A percentile compares a stretch with the other conserved stretches of the same genome.
phyloP scores from a whole-genome alignment of 192 early-diverging fungal genomes.

The Coemansia sp. region DNA sequence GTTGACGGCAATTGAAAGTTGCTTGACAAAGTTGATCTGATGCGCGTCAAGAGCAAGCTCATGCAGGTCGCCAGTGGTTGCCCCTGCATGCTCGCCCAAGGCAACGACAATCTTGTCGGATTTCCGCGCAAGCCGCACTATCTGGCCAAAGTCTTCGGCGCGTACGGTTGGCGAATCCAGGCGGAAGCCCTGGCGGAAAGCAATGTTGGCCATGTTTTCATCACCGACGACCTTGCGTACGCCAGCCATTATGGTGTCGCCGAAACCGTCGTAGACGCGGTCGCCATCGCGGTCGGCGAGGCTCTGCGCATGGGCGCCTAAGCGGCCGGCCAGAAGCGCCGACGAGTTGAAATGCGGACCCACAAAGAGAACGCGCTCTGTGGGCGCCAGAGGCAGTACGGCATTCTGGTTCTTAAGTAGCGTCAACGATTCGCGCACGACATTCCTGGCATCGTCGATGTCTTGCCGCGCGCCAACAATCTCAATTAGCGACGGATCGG shows the following conservation, averaged over 20 bases:
- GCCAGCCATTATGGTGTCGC: conserved; percentile 21
- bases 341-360: conserved; percentile 63
- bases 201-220: background rate
- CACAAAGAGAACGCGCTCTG: conserved; percentile 57
- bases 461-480: conserved; percentile 57
- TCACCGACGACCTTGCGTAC: conserved; percentile 12
- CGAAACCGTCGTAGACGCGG: conserved; percentile 28
- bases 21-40: conserved; percentile 39
- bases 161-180: conserved; percentile 1
- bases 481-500: conserved; percentile 25
- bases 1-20: conserved; percentile 14
- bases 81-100: conserved; percentile 24
- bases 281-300: conserved; percentile 10
- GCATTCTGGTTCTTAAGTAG: conserved; percentile 57
- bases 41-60: conserved; percentile 31
- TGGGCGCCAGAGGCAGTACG: conserved; percentile 51
- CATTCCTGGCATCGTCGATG: conserved; percentile 45
- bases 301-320: conserved; percentile 44
- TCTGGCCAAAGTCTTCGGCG: background rate
- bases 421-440: conserved; percentile 62
- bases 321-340: conserved; percentile 61
- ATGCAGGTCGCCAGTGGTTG: conserved; percentile 13
- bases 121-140: conserved; percentile 22
- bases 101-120: conserved; percentile 47
- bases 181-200: conserved; percentile 27